Base-by-base conservation (phyloP, 2,329 filamentous ascomycete genomes). In the Emericellopsis atlantica region DNA sequence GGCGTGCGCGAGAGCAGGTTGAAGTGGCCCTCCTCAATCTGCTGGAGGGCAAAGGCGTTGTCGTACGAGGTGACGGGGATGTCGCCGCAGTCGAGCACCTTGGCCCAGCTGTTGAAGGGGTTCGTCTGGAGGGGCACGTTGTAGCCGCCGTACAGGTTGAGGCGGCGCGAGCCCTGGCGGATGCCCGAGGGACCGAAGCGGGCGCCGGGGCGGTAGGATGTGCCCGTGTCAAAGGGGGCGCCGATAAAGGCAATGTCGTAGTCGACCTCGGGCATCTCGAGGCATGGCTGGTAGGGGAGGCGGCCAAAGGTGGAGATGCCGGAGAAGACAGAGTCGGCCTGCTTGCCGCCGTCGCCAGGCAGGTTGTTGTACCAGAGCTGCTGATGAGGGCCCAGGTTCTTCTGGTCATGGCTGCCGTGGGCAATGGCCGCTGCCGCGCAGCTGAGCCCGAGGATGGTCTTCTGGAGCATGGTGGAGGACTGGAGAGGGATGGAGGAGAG, bases 31-130 rank as follows among this genome's bases (percentile, higher is more conserved):
- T 90, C 77, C 56, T 93, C 86, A 40, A 93, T 92, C 56, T 93
- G 86, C 46, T 81, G 72, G 21, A 93, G 76, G 7, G 86, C 87
- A 60, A 76, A 92, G 2, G 74, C 71, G 55, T 92, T 92, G 59
- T 93, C 86, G 50, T 89, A 88, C 76, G 83, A 89, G 10, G 84
- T 90, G 4, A 92, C 84, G 0, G 84, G 84, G 38, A 90, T 85
- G 54, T 92, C 84, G 45, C 85, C 85, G 55, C 85, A 92, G 57
- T 92, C 85, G 2, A 92, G 62, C 3, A 92, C 76, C 11, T 74
- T 86, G 2, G 85, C 79, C 74, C 84, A 88, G 49, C 76, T 80
- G 55, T 84, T 78, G 66, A 92, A 92, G 0, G 84, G 84, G 59
- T 92, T 90, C 18, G 81, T 81, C 23, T 75, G 68, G 12, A 93